Evolutionary conservation across 192 early-diverging fungal genomes (phyloP).

Genomic region (Coemansia sp.): DNA sequence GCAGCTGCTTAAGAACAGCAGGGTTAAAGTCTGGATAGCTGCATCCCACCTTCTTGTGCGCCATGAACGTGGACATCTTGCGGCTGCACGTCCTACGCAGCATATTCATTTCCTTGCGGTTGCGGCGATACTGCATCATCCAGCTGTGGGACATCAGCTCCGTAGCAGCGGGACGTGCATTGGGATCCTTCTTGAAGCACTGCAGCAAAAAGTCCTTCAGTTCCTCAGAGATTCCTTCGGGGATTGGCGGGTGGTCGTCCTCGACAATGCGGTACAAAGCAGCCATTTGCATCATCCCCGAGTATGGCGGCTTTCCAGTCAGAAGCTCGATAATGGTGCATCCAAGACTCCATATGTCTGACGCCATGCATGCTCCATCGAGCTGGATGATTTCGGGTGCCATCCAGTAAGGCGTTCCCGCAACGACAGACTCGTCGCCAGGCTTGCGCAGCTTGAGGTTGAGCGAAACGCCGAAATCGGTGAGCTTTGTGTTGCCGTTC

Average conservation of each 20-base stretch:
- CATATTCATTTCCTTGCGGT: constrained; percentile 55
- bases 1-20: constrained; percentile 23
- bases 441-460: constrained; percentile 74
- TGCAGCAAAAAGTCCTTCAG: constrained; percentile 76
- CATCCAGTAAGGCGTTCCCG: constrained; percentile 89
- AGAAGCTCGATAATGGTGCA: constrained; percentile 93
- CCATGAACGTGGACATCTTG: constrained; percentile 54
- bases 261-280: constrained; percentile 94
- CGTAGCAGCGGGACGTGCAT: constrained; percentile 67
- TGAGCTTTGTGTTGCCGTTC: constrained; percentile 89
- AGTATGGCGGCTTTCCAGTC: constrained; percentile 91
- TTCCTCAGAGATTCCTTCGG: constrained; percentile 73
- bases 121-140: constrained; percentile 57
- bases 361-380: constrained; percentile 80
- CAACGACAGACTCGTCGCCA: constrained; percentile 69
- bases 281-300: constrained; percentile 80
- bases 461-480: constrained; percentile 94
- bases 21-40: constrained; percentile 46
- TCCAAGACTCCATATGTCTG: constrained; percentile 96
- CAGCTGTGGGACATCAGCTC: constrained; percentile 76
- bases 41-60: constrained; percentile 14
- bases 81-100: constrained; percentile 55
- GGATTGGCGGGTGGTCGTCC: constrained; percentile 84
- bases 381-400: constrained; percentile 92
- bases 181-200: constrained; percentile 85